Conservation (phyloP, 2,329 filamentous ascomycete genomes). For the Pestalotiopsis sp. region DNA sequence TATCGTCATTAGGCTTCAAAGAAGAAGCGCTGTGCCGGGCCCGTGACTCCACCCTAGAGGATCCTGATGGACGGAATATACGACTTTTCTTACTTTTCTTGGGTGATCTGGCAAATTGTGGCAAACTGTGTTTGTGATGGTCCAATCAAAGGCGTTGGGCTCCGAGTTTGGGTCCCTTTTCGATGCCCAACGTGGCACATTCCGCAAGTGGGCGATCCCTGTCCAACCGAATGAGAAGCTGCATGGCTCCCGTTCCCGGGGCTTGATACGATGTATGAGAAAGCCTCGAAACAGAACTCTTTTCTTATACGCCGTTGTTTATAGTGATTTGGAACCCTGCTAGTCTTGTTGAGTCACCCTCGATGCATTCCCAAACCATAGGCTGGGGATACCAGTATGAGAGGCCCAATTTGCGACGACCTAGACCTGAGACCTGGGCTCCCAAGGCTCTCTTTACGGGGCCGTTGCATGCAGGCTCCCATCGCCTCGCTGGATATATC, state of each 20-base stretch:
- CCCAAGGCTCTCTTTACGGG: background rate
- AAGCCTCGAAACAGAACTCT: conserved; percentile 14
- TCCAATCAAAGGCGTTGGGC: conserved; percentile 22
- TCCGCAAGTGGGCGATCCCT: background rate
- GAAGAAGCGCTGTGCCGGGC: background rate
- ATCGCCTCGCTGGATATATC: conserved; percentile 8
- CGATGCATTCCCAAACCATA: conserved; percentile 6
- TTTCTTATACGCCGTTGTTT: conserved; percentile 25
- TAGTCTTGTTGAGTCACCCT: conserved; percentile 27
- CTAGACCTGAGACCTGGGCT: conserved; percentile 22
- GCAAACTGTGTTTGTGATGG: conserved; percentile 18
- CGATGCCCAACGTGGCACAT: conserved; percentile 28
- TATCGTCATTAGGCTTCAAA: conserved; percentile 9
- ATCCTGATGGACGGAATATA: conserved; percentile 4
- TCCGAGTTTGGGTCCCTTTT: conserved; percentile 21
- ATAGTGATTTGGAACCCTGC: conserved; percentile 31
- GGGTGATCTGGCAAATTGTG: conserved; percentile 22
- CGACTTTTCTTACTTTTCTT: conserved; percentile 10
- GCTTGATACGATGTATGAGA: background rate
- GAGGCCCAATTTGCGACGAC: conserved; percentile 17
- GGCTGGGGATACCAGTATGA: conserved; percentile 20
- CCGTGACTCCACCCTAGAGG: background rate
- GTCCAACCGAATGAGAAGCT: conserved; percentile 6
- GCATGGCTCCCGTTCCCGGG: conserved; percentile 8
- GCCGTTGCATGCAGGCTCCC: background rate